Evolutionary conservation across 2,329 filamentous ascomycete species (phyloP), one percentile per base, ranked within the genome.

Genomic region (Calonectria pteridis): DNA sequence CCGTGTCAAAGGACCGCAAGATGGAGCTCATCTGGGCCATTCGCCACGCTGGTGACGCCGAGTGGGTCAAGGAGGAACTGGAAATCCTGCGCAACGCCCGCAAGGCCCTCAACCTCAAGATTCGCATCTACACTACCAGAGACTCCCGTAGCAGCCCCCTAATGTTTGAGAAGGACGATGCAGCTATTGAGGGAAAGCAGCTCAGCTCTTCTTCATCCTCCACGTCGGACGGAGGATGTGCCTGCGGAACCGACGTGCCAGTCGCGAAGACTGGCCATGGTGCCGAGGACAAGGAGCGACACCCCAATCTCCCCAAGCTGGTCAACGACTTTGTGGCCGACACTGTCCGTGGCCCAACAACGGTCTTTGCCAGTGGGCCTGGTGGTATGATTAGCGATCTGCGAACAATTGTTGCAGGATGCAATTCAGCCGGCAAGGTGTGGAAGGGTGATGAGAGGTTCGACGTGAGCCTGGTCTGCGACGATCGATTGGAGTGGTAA

Each of bases 1-100:
- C 91, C n/a, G 83, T 91, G 6, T 88, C 81, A 55, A 75, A 82
- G 31, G 83, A 87, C 68, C 84, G 87, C 66, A 87, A 85, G 73
- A 81, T 93, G 2, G 89, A 92, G 77, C 88, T 94, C n/a, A 84
- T 93, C 70, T 94, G 93, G 93, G 89, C 90, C 2, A 86, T 94
- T 46, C 87, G 91, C 18, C 87, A 89, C 50, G 84, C 84, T 9
- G 80, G 82, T 9, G 90, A 94, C 74, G 81, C 90, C 20, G 84
- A 86, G 26, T 94, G 93, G 92, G 84, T 94, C 13, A 82, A 84
- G 31, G 79, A 84, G 7, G 93, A 94, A 80, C 83, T 94, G 14
- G 84, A 87, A 3, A 75, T 86, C 9, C 83, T 93, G 13, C 84
- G 83, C 6, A 84, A 84, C 51, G 74, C 76, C 11, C 76, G 77